Evolutionary conservation across 2,329 filamentous ascomycete species (phyloP).

Genomic region (Thielaviopsis populi): DNA sequence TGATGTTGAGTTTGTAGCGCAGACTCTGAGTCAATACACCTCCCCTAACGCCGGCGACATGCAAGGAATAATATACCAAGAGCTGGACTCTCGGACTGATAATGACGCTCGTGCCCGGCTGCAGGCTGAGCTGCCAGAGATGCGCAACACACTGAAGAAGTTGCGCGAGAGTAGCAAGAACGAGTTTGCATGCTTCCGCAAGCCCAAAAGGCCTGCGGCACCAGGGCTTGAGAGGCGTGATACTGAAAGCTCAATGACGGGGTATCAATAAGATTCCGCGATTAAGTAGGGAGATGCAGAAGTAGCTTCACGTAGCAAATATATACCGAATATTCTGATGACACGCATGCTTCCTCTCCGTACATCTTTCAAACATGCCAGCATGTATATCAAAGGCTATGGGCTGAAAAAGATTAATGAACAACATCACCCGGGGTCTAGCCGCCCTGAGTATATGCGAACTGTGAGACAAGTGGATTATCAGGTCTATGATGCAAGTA

Average conservation of each 20-base stretch:
- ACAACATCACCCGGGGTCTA: too few species aligned
- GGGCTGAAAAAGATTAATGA: not conserved
- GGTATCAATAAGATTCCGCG: not conserved
- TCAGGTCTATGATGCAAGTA: conserved; percentile 1
- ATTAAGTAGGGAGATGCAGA: not conserved
- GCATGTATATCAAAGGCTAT: not conserved
- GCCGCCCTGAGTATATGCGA: not conserved
- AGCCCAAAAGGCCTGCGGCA: conserved; percentile 32
- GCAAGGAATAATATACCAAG: conserved; percentile 83
- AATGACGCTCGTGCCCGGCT: conserved; percentile 66
- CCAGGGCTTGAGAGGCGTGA: conserved; percentile 15
- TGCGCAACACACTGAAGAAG: conserved; percentile 75
- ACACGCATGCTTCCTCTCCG: not conserved
- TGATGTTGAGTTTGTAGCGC: conserved; percentile 91
- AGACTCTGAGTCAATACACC: conserved; percentile 81
- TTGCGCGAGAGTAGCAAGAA: conserved; percentile 67
- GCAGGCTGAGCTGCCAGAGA: conserved; percentile 76
- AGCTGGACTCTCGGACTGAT: conserved; percentile 77
- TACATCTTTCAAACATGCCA: not conserved
- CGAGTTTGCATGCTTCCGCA: conserved; percentile 77
- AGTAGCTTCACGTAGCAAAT: not conserved
- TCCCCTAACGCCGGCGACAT: conserved; percentile 66
- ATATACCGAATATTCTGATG: not conserved
- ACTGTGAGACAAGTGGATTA: not conserved
- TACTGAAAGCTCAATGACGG: conserved; percentile 8